Evolutionary conservation across 2,329 filamentous ascomycete species (phyloP), one percentile per base, ranked within the genome.

Genomic region (Geosmithia morbida): DNA sequence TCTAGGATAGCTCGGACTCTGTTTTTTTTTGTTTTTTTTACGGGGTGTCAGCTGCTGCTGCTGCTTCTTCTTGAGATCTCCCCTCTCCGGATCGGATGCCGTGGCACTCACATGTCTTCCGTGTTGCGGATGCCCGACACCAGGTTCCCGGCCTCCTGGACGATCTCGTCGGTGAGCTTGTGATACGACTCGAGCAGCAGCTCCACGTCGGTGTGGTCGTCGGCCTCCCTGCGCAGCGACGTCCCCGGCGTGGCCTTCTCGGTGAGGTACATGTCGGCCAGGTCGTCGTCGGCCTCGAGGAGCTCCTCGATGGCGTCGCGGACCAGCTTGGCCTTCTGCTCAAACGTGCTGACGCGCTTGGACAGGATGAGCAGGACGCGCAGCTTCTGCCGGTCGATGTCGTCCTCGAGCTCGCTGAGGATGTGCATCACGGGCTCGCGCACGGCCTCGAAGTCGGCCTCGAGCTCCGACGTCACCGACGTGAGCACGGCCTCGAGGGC

Each of bases 181-280:
- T 97, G 87, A 62, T 98, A 98, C 2, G 88, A 95, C 63, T 98
- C 92, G 4, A 98, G 71, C 45, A 98, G 72, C 81, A 98, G 88
- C 67, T 98, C 92, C 6, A 98, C 85, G 65, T 98, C 92, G 22
- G 90, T 92, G 58, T 97, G 90, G 57, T 96, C 88, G 54, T 94
- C 80, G 51, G 88, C 82, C 47, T 80, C 79, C 47, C 89, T 75
- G 42, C 76, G 69, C 17, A 83, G 72, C 51, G 89, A 86, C 47
- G 80, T 77, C 17, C 83, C 72, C 51, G 89, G 86, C 47, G 80
- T 77, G 2, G 78, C 75, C 61, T 95, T 90, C 64, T 97, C 92
- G 1, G 87, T 89, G 51, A 98, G 68, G 59, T 98, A 98, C 92
- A 98, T 97, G 53, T 83, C 78, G 16, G 88, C 83, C 33, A 98